Conservation (phyloP, 352 stramenopile species). For the Vaucheria bursata region DNA sequence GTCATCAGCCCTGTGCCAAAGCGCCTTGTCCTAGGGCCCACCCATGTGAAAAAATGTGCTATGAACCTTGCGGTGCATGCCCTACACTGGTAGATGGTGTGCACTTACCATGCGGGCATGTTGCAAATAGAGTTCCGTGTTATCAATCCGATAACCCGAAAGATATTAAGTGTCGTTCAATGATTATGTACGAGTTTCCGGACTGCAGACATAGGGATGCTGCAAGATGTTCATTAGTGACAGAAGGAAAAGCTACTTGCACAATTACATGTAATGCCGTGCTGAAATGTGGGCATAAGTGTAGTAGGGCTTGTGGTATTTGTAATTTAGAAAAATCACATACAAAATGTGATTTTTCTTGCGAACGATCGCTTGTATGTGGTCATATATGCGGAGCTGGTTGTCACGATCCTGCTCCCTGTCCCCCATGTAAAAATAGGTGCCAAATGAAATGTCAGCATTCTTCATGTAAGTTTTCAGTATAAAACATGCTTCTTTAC, state of each 20-base stretch:
- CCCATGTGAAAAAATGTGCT: neutral
- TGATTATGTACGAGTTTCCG: neutral
- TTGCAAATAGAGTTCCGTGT: neutral
- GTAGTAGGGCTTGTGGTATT: neutral
- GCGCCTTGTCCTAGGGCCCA: neutral
- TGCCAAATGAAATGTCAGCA: conserved; percentile 60
- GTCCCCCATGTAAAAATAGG: conserved; percentile 54
- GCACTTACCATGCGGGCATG: neutral
- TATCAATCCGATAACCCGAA: neutral
- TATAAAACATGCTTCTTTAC: too few relatives aligned
- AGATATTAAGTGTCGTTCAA: neutral
- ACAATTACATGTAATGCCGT: neutral
- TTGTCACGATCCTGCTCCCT: conserved; percentile 57
- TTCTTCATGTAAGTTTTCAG: conserved; percentile 55
- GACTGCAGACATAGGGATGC: neutral
- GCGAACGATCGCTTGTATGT: conserved; percentile 59
- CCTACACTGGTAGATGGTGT: neutral
- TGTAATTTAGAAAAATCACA: neutral
- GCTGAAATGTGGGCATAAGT: neutral
- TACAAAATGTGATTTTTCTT: conserved; percentile 56
- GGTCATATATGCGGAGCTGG: conserved; percentile 56
- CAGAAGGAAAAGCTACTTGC: neutral
- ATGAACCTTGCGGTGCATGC: neutral
- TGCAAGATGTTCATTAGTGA: neutral
- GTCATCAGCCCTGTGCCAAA: neutral